Base-by-base conservation (phyloP, 345 rosid genomes). In the Sapria himalayana region DNA sequence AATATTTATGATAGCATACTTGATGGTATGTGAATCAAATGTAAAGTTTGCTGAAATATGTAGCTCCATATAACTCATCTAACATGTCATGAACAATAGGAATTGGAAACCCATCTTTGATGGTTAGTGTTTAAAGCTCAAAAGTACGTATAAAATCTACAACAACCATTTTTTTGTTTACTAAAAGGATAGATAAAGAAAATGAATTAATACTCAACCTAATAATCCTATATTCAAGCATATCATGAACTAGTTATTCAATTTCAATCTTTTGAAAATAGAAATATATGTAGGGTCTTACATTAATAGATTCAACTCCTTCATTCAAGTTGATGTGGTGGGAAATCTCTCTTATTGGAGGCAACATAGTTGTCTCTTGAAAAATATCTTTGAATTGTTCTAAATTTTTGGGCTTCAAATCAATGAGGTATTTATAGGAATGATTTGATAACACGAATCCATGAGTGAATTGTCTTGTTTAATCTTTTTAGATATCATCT, bases 361-460 rank as follows among this genome's bases (percentile, higher is more conserved):
- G 35, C 1, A 42, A 11, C 7, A 24, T 9, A 0, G 5, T 42
- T 0, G 46, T 32, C 5, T 27, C 18, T 3, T 25, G 5, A 17
- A 12, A 42, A 2, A 42, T 13, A 7, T 42, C 34, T 0, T 0
- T 0, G 29, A 25, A 25, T 0, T 4, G 3, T 1, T 2, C 4
- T 1, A 29, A 29, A 9, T 3, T 27, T 6, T 2, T 29, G 2
- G 0, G 1, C 24, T 16, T 29, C 22, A 17, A 29, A 14, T 31
- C 6, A 11, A 0, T 10, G 18, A 1, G 15, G 18, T 2, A 7
- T 2, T 0, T 8, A 10, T 6, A 13, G 31, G 0, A 5, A 0
- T 10, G 25, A 1, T 7, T 42, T 25, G 15, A 0, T 15, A 0
- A 13, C 37, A 43, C 18, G 31, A 3, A 0, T 15, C 7, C 27